Conservation (phyloP, 495 filamentous ascomycete species). For the Lindgomyces ingoldianus region DNA sequence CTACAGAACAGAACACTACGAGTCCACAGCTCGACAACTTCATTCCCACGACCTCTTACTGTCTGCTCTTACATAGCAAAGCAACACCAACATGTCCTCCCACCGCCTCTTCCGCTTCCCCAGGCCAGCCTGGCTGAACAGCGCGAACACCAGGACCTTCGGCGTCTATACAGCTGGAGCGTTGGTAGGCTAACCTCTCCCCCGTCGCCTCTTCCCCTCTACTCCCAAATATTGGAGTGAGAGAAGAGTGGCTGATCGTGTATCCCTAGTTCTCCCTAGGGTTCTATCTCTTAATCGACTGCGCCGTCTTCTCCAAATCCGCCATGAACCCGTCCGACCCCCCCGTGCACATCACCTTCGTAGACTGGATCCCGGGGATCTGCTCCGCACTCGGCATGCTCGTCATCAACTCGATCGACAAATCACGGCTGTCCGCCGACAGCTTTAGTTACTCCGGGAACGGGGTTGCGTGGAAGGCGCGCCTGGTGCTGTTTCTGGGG, state of each 20-base stretch:
- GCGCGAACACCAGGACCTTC: slow-evolving; percentile 72
- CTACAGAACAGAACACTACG: neutral
- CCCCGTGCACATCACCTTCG: slow-evolving; percentile 82
- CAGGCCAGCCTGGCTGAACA: slow-evolving; percentile 77
- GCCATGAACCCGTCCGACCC: slow-evolving; percentile 67
- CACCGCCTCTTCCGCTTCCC: slow-evolving; percentile 50
- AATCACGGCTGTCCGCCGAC: slow-evolving; percentile 80
- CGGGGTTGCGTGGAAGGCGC: slow-evolving; percentile 94
- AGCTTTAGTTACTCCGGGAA: slow-evolving; percentile 81
- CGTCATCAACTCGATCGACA: slow-evolving; percentile 98
- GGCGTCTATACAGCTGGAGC: slow-evolving; percentile 87
- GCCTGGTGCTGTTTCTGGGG: slow-evolving; percentile 91
- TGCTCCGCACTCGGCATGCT: slow-evolving; percentile 94
- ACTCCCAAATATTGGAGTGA: no score
- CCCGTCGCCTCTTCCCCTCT: neutral
- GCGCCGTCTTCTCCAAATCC: slow-evolving; percentile 82
- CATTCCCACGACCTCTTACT: neutral
- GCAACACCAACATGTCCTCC: slow-evolving; percentile 36
- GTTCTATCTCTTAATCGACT: slow-evolving; percentile 95
- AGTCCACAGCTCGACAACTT: neutral
- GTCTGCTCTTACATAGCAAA: neutral
- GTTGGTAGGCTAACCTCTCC: slow-evolving; percentile 59
- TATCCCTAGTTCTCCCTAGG: slow-evolving; percentile 82
- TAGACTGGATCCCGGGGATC: slow-evolving; percentile 98
- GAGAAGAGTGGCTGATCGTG: neutral